Evolutionary conservation across 495 filamentous ascomycete genomes (phyloP).

Genomic region (Parathielavia appendiculata): DNA sequence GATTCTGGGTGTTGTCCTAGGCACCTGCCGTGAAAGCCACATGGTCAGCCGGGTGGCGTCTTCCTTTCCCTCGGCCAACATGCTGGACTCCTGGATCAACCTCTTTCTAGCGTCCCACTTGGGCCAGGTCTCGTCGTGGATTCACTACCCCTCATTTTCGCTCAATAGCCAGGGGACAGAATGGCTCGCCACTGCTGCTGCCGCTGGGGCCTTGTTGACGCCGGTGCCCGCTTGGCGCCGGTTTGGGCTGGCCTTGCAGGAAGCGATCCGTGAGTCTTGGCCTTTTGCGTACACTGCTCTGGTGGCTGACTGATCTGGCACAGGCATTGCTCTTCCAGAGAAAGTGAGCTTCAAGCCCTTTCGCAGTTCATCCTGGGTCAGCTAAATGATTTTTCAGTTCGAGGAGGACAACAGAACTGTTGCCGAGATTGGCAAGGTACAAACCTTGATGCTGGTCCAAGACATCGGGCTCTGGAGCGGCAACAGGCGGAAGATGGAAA

Average conservation of each 20-base stretch:
- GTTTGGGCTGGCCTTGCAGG: conserved; percentile 58
- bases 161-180: conserved; percentile 50
- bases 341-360: conserved; percentile 23
- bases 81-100: conserved; percentile 57
- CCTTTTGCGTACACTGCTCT: not conserved
- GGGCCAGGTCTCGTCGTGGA: conserved; percentile 48
- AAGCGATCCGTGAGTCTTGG: conserved; percentile 45
- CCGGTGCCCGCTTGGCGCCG: conserved; percentile 54
- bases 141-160: conserved; percentile 54
- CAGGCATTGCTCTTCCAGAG: conserved; percentile 39
- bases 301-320: not conserved
- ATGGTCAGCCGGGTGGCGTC: conserved; percentile 48
- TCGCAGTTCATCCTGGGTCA: not conserved
- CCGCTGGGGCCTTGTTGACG: conserved; percentile 53
- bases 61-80: conserved; percentile 55
- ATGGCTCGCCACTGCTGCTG: conserved; percentile 49
- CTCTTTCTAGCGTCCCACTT: conserved; percentile 52
- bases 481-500: conserved; percentile 62
- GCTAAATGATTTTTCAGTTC: conserved; percentile 30
- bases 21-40: conserved; percentile 42
- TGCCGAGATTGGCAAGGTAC: conserved; percentile 50
- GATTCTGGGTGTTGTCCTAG: conserved; percentile 54
- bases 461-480: conserved; percentile 64
- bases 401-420: conserved; percentile 56
- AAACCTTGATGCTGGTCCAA: conserved; percentile 50